A percentile compares a stretch with the other conserved stretches of the same genome.
Conservation (phyloP, 2,329 filamentous ascomycete species). For the Cryphonectria nitschkei region DNA sequence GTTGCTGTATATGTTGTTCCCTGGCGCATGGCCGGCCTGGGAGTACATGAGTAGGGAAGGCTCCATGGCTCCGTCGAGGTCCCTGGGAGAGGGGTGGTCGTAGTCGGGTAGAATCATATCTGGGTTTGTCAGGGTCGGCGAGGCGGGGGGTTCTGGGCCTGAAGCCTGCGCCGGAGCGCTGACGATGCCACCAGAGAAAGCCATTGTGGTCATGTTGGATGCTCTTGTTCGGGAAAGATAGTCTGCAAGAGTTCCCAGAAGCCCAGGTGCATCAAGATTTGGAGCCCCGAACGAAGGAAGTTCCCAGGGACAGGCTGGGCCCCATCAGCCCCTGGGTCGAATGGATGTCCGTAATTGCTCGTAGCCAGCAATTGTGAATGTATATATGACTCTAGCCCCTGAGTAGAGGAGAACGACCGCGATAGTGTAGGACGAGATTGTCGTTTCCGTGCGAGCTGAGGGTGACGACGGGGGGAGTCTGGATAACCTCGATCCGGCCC, state of each 20-base stretch:
- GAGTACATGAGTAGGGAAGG: conserved; percentile 55
- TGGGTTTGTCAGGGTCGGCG: conserved; percentile 87
- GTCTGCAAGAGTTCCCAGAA: background rate
- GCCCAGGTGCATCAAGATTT: background rate
- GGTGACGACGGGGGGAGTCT: background rate
- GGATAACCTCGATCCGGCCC: background rate
- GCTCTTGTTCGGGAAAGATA: background rate
- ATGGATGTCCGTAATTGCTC: conserved; percentile 18
- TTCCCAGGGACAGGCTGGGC: conserved; percentile 4
- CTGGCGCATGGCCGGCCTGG: conserved; percentile 35
- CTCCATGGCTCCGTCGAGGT: conserved; percentile 53
- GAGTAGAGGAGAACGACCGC: background rate
- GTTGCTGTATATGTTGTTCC: conserved; percentile 47
- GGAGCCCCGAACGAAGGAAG: background rate
- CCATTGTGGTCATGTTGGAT: conserved; percentile 34
- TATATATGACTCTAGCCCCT: conserved; percentile 4
- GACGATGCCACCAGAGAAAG: conserved; percentile 32
- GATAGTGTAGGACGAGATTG: background rate
- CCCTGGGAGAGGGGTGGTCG: conserved; percentile 55
- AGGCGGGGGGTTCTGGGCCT: conserved; percentile 63
- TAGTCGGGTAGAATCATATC: conserved; percentile 91
- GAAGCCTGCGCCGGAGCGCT: conserved; percentile 38
- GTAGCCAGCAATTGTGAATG: conserved; percentile 9
- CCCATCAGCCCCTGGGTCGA: conserved; percentile 21
- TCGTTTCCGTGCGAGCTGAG: conserved; percentile 7